phyloP scores from a whole-genome alignment of 2,329 filamentous ascomycete genomes.

The Acephala macrosclerotiorum region DNA sequence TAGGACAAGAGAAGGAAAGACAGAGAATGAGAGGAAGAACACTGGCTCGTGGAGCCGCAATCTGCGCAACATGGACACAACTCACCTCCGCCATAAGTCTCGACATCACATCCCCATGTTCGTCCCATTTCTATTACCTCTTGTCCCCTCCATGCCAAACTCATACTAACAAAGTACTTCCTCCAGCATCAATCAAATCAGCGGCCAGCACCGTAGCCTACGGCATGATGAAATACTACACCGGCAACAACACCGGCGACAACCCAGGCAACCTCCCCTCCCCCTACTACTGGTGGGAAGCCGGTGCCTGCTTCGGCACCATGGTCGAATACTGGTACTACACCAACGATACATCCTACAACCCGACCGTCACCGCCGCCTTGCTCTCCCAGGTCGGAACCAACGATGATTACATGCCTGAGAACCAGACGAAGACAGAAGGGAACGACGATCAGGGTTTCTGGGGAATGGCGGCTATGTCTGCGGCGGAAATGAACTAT shows the following conservation, averaged over 20 bases:
- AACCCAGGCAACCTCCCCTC: constrained; percentile 57
- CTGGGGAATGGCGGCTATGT: constrained; percentile 75
- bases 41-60: constrained; percentile 5
- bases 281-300: constrained; percentile 63
- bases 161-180: not conserved
- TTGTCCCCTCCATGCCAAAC: not conserved
- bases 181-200: constrained; percentile 42
- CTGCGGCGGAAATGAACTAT: constrained; percentile 73
- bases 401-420: constrained; percentile 78
- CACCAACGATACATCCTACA: constrained; percentile 75
- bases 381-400: constrained; percentile 77
- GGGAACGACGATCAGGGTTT: constrained; percentile 80
- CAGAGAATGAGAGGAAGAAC: constrained; percentile 5
- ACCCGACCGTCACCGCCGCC: constrained; percentile 64
- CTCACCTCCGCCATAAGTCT: not conserved
- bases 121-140: not conserved
- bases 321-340: constrained; percentile 87
- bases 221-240: constrained; percentile 61
- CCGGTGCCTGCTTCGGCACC: constrained; percentile 77
- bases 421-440: constrained; percentile 64
- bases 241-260: constrained; percentile 55
- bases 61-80: constrained; percentile 4
- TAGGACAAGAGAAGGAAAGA: not conserved
- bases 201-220: constrained; percentile 48
- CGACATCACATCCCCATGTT: constrained; percentile 2